These are phyloP conservation scores for Sphagnum tenellum DNA, from an alignment of 225 moss, liverwort and hornwort species.

Conservation along the genomic window DNA sequence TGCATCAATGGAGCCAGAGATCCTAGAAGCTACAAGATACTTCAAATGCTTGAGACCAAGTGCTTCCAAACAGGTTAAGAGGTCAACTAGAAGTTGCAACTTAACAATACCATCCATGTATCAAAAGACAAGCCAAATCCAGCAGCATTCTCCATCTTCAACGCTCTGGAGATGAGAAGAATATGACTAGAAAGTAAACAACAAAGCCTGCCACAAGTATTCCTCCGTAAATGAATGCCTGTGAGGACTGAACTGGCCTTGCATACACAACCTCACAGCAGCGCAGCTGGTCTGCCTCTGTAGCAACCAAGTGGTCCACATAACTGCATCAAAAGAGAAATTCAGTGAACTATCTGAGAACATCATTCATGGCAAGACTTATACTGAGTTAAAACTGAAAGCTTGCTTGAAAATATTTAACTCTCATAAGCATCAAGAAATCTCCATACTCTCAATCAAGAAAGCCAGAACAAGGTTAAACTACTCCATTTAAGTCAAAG, in stretches of 20 bases:
- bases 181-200: slow-evolving; percentile 86
- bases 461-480: too few relatives aligned
- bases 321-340: slow-evolving; percentile 30
- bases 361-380: not conserved
- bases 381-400: too few relatives aligned
- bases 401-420: too few relatives aligned
- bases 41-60: too few relatives aligned
- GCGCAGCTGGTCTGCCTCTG: slow-evolving; percentile 69
- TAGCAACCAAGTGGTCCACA: slow-evolving; percentile 63
- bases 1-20: too few relatives aligned
- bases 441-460: not conserved
- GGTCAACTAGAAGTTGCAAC: too few relatives aligned
- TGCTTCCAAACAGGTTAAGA: too few relatives aligned
- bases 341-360: not conserved
- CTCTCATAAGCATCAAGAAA: too few relatives aligned
- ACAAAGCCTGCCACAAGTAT: slow-evolving; percentile 84
- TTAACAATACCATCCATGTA: too few relatives aligned
- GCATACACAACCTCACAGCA: slow-evolving; percentile 73
- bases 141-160: slow-evolving; percentile 2
- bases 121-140: too few relatives aligned
- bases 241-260: slow-evolving; percentile 55
- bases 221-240: slow-evolving; percentile 71
- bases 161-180: slow-evolving; percentile 64
- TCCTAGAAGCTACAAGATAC: too few relatives aligned
- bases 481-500: too few relatives aligned